Evolutionary conservation across 768 basidiomycete species (phyloP).

Genomic region (Russula ochroleuca): DNA sequence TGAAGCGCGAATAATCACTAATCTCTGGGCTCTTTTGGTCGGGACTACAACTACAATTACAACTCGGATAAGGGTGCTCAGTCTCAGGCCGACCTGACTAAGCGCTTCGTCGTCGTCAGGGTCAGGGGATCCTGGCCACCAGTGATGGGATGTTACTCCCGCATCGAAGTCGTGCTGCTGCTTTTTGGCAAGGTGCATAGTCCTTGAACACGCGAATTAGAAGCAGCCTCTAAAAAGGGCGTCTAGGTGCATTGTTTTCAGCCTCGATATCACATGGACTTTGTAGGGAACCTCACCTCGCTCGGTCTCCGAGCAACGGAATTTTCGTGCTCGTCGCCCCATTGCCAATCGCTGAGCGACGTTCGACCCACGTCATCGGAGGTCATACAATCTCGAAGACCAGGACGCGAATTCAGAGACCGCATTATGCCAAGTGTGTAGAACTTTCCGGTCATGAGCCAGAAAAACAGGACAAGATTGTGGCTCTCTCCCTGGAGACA

Average conservation of each 20-base stretch:
- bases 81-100: neutral
- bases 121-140: no score
- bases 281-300: slow-evolving; percentile 11
- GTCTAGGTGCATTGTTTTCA: slow-evolving; percentile 3
- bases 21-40: neutral
- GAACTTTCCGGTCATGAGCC: slow-evolving; percentile 49
- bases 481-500: slow-evolving; percentile 11
- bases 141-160: neutral
- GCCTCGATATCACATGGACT: slow-evolving; percentile 1
- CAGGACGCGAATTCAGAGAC: slow-evolving; percentile 33
- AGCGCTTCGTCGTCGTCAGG: neutral
- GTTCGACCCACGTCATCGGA: slow-evolving; percentile 42
- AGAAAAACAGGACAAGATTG: slow-evolving; percentile 45
- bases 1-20: neutral
- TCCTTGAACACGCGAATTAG: slow-evolving; percentile 3
- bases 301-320: slow-evolving; percentile 13
- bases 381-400: slow-evolving; percentile 35
- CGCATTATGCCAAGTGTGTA: slow-evolving; percentile 34
- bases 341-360: slow-evolving; percentile 40
- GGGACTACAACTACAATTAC: neutral
- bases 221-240: slow-evolving; percentile 1
- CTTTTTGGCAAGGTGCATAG: slow-evolving; percentile 3
- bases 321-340: slow-evolving; percentile 29
- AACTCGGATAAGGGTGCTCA: neutral
- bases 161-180: neutral